These are phyloP conservation scores for Mucor indicus DNA, from an alignment of 371 early-diverging fungal genomes.

Conservation along the genomic window DNA sequence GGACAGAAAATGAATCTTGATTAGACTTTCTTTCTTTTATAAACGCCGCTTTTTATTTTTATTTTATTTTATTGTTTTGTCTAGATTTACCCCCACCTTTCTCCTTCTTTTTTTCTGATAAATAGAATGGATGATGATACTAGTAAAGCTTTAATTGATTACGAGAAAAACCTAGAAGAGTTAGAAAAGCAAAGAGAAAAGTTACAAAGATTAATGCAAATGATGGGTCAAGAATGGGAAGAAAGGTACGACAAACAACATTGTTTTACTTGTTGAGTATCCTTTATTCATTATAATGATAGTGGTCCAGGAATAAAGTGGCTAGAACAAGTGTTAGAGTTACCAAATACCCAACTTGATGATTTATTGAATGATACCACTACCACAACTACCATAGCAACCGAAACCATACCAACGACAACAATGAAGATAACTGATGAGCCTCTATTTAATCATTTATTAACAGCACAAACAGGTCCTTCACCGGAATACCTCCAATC, in stretches of 20 bases:
- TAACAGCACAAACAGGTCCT: slow-evolving; percentile 20
- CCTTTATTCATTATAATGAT: not conserved
- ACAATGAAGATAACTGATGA: not conserved
- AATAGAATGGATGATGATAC: slow-evolving; percentile 38
- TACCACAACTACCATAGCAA: no score
- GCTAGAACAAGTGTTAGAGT: slow-evolving; percentile 29
- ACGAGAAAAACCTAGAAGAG: slow-evolving; percentile 44
- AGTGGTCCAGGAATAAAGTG: slow-evolving; percentile 51
- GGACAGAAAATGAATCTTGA: no score
- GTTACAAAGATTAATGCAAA: slow-evolving; percentile 40
- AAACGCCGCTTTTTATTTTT: not conserved
- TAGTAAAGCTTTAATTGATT: slow-evolving; percentile 37
- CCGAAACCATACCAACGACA: not conserved
- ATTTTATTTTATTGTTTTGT: not conserved
- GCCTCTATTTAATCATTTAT: slow-evolving; percentile 9
- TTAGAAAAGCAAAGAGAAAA: slow-evolving; percentile 39
- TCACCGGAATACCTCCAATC: slow-evolving; percentile 37
- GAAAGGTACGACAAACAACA: no score
- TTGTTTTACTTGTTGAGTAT: no score
- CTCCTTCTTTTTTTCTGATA: not conserved
- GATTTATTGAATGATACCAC: no score
- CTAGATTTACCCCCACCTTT: not conserved
- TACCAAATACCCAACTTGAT: not conserved
- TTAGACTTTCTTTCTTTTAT: not conserved
- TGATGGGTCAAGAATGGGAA: slow-evolving; percentile 52